These are phyloP conservation scores for Lipomyces anomalus DNA, from an alignment of 805 yeast genomes.

Conservation along the genomic window DNA sequence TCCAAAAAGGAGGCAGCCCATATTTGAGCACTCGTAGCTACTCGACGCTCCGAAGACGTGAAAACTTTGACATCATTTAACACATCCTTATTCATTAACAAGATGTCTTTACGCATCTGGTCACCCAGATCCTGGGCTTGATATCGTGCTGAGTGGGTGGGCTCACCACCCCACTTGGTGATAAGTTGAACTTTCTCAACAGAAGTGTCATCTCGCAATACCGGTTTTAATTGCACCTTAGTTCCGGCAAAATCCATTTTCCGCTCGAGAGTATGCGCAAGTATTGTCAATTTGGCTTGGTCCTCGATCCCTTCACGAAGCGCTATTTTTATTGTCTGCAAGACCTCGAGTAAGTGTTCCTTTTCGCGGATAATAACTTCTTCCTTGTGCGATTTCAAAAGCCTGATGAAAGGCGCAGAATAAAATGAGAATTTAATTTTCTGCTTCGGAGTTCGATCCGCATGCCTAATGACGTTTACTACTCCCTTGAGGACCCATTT, in stretches of 20 bases:
- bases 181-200: conserved; percentile 95
- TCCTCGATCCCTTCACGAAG: conserved; percentile 68
- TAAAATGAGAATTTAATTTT: conserved; percentile 93
- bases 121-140: conserved; percentile 96
- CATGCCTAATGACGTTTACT: conserved; percentile 89
- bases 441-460: conserved; percentile 97
- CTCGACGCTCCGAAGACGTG: conserved; percentile 93
- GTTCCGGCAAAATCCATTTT: conserved; percentile 92
- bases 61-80: conserved; percentile 78
- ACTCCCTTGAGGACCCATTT: conserved; percentile 96
- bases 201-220: conserved; percentile 49
- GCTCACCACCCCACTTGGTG: conserved; percentile 99
- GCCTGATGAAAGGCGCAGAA: conserved; percentile 75
- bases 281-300: conserved; percentile 62
- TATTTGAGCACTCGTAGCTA: conserved; percentile 82
- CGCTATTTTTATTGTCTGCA: conserved; percentile 79
- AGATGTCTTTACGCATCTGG: conserved; percentile 86
- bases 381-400: conserved; percentile 89
- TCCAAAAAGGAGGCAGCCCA: conserved; percentile 76
- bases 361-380: conserved; percentile 93
- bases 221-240: conserved; percentile 90
- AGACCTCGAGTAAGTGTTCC: conserved; percentile 75
- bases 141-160: conserved; percentile 93
- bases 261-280: conserved; percentile 79
- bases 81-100: conserved; percentile 76